phyloP scores from a whole-genome alignment of 73 alveolate species.

The Blepharisma japonicum region DNA sequence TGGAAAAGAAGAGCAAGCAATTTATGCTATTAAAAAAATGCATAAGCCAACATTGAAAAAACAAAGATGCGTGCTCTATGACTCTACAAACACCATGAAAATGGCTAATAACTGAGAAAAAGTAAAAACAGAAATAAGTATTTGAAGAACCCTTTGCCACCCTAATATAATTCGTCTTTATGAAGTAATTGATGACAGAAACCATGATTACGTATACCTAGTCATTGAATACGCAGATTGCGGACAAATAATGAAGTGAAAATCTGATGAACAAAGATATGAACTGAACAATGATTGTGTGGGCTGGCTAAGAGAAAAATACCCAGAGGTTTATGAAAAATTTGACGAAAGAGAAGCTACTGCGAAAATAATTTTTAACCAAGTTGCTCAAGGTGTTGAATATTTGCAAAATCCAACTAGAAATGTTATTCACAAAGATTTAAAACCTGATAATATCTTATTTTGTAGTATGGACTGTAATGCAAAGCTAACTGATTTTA shows the following conservation, averaged over 20 bases:
- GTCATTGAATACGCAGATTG: slow-evolving; percentile 27
- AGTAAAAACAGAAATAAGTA: slow-evolving; percentile 59
- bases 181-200: slow-evolving; percentile 5
- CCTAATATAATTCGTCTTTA: slow-evolving; percentile 27
- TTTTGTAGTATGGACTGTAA: slow-evolving; percentile 32
- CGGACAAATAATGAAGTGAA: slow-evolving; percentile 31
- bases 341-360: slow-evolving; percentile 53
- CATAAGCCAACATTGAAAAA: not conserved
- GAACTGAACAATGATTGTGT: not conserved
- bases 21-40: slow-evolving; percentile 22
- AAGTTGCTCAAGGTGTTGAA: slow-evolving; percentile 56
- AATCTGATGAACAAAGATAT: slow-evolving; percentile 6
- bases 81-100: not conserved
- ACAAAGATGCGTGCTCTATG: slow-evolving; percentile 21
- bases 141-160: slow-evolving; percentile 51
- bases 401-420: slow-evolving; percentile 48
- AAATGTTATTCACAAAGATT: slow-evolving; percentile 63
- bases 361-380: slow-evolving; percentile 55
- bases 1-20: not conserved
- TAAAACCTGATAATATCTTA: slow-evolving; percentile 71
- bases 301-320: not conserved
- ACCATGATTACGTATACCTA: slow-evolving; percentile 11
- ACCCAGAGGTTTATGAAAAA: slow-evolving; percentile 1
- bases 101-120: slow-evolving; percentile 51
- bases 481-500: slow-evolving; percentile 20